A percentile compares a stretch with the other conserved stretches of the same genome.
Evolutionary conservation across 352 stramenopile species (phyloP).

Genomic region (Globisporangium alternatum): DNA sequence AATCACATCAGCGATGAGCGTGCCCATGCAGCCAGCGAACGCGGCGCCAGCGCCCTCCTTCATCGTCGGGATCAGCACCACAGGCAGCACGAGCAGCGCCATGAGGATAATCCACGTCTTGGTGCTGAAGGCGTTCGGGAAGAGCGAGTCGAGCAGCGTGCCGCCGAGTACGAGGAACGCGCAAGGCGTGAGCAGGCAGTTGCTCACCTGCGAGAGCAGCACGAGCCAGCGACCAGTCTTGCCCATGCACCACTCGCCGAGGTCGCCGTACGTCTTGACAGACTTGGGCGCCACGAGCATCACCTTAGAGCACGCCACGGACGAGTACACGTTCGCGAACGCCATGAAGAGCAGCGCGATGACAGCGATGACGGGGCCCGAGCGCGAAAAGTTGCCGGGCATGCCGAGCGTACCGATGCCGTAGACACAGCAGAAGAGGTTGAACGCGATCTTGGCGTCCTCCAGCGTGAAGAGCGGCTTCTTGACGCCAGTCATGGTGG

Average conservation of each 20-base stretch:
- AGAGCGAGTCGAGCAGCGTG: constrained; percentile 20
- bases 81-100: constrained; percentile 21
- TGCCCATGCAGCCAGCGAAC: constrained; percentile 26
- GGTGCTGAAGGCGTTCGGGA: constrained; percentile 15
- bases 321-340: constrained; percentile 24
- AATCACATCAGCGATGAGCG: constrained; percentile 28
- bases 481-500: neutral
- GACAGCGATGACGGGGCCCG: constrained; percentile 18
- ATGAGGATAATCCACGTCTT: constrained; percentile 31
- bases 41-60: constrained; percentile 27
- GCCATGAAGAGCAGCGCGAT: constrained; percentile 31
- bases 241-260: constrained; percentile 32
- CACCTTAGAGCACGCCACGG: constrained; percentile 24
- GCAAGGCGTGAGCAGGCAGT: constrained; percentile 19
- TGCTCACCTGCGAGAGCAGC: constrained; percentile 16
- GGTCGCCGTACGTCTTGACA: constrained; percentile 29
- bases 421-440: constrained; percentile 23
- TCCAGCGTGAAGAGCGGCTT: constrained; percentile 24
- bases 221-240: constrained; percentile 22
- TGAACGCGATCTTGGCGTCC: constrained; percentile 26
- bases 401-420: constrained; percentile 33
- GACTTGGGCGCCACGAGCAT: constrained; percentile 20
- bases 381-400: constrained; percentile 26
- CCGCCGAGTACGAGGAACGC: constrained; percentile 26
- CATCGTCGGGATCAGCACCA: constrained; percentile 27